Percentiles rank a stretch among this genome's conserved stretches.
phyloP scores from a whole-genome alignment of 1,284 basidiomycete species.

The Fomitopsis pinicola region DNA sequence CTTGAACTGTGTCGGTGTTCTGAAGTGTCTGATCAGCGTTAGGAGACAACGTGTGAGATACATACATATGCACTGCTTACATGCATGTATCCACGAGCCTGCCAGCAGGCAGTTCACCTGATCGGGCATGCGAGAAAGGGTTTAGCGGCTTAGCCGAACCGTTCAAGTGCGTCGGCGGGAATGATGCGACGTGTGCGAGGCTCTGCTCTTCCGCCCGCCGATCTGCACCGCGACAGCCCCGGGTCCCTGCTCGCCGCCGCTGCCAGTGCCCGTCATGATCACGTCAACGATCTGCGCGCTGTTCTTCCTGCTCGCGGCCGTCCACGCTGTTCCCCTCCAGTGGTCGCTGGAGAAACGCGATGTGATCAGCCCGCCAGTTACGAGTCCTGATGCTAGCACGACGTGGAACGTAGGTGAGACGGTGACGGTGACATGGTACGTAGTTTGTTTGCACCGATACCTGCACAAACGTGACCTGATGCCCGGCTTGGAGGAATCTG shows the following conservation, averaged over 20 bases:
- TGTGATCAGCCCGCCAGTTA: slow-evolving; percentile 14
- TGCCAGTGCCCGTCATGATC: slow-evolving; percentile 5
- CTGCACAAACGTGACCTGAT: too few species aligned
- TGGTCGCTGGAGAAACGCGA: slow-evolving; percentile 6
- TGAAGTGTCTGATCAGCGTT: too few species aligned
- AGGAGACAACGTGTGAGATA: too few species aligned
- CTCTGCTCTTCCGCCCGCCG: slow-evolving; percentile 2
- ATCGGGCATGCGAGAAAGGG: too few species aligned
- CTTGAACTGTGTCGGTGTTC: too few species aligned
- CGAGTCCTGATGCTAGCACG: slow-evolving; percentile 12
- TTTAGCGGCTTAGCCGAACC: background rate
- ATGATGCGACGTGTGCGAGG: slow-evolving; percentile 5
- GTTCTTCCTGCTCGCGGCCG: slow-evolving; percentile 3
- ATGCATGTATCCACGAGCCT: too few species aligned
- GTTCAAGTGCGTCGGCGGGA: background rate
- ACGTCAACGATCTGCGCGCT: slow-evolving; percentile 7
- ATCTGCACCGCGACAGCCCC: background rate
- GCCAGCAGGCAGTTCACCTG: too few species aligned
- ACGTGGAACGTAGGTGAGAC: slow-evolving; percentile 14
- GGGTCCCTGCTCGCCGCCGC: background rate
- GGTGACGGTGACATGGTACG: slow-evolving; percentile 15
- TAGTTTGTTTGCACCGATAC: background rate
- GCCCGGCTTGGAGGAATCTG: slow-evolving; percentile 25
- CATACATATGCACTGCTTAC: too few species aligned
- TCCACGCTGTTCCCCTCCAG: slow-evolving; percentile 2